Conservation (phyloP, 768 basidiomycete species). For the Epithele typhae region DNA sequence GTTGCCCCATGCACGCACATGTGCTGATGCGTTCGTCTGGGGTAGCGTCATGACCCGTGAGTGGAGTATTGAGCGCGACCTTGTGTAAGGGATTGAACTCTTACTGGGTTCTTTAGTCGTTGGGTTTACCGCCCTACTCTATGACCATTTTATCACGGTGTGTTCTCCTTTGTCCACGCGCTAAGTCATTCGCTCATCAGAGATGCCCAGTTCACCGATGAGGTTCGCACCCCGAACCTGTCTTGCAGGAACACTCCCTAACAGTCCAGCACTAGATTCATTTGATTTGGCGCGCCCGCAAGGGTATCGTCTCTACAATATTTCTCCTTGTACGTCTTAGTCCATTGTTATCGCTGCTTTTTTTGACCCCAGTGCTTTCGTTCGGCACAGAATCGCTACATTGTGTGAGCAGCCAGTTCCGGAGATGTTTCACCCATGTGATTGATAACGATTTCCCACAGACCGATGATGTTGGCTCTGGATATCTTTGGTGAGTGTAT, state of each 20-base stretch:
- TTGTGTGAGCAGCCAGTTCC: slow-evolving; percentile 18
- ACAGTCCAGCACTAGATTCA: slow-evolving; percentile 11
- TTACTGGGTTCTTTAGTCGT: slow-evolving; percentile 13
- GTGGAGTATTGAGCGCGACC: too few species aligned
- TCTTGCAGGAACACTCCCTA: not conserved
- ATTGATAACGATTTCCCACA: not conserved
- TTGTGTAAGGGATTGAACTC: not conserved
- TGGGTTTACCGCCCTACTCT: slow-evolving; percentile 22
- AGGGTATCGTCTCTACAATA: slow-evolving; percentile 22
- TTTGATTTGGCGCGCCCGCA: slow-evolving; percentile 19
- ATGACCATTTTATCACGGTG: slow-evolving; percentile 25
- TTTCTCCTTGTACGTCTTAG: slow-evolving; percentile 22
- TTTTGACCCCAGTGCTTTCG: too few species aligned
- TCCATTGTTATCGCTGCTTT: not conserved
- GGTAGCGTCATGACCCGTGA: slow-evolving; percentile 22
- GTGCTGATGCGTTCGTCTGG: slow-evolving; percentile 15
- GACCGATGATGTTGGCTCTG: slow-evolving; percentile 21
- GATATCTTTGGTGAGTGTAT: slow-evolving; percentile 22
- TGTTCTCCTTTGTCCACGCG: not conserved
- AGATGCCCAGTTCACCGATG: slow-evolving; percentile 17
- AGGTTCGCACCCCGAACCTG: slow-evolving; percentile 12
- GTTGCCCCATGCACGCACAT: not conserved
- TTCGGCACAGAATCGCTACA: slow-evolving; percentile 22
- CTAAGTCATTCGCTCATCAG: not conserved
- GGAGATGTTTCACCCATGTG: not conserved